Base-by-base conservation (phyloP, 2,329 filamentous ascomycete genomes). In the Aspergillus sergii region DNA sequence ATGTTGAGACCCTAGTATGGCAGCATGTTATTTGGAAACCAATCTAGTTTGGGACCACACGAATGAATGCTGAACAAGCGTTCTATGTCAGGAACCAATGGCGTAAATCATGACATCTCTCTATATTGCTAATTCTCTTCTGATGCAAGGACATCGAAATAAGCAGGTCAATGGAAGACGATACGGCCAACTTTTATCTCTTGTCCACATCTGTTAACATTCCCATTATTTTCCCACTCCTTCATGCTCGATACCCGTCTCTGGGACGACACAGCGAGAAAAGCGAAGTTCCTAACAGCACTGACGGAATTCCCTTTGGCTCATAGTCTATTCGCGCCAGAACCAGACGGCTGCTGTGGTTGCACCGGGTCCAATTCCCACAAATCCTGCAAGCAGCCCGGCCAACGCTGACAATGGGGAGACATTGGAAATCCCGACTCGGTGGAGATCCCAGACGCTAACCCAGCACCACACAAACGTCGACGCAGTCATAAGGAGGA, bases 21-120 rank as follows among this genome's bases (percentile, higher is more conserved):
- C 51, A 55, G n/a, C 34, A 55, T 55, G 51, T 39, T 21, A 55
- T 4, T n/a, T 55, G 51, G 51, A 55, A 36, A 39, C 51, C 51
- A 11, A 21, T 26, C n/a, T 55, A 21, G 26, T 39, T 21, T 19
- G 28, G 28, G 28, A 11, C 19, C 16, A 23, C 32, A 39, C 32
- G 9, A 23, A 23, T 39, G 34, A n/a, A 23, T 55, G 11, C 19
- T 32, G 19, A 51, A 51, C 48, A 34, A 51, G 28, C 8, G 28
- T 16, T 48, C 23, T 16, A 48, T 23, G 45, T 16, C 45, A 12
- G 8, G 23, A 26, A 28, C 23, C 23, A 28, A 48, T 28, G 16
- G n/a, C 28, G 16, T 32, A 30, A 16, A 19, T 3, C 28, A 11
- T 28, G 6, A 1, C 10, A 51, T 32, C 11, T n/a, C 5, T 51